A percentile compares a stretch with the other conserved stretches of the same genome.
Conservation (phyloP, 148 eudicot genomes). For the Vaccinium darrowii region DNA sequence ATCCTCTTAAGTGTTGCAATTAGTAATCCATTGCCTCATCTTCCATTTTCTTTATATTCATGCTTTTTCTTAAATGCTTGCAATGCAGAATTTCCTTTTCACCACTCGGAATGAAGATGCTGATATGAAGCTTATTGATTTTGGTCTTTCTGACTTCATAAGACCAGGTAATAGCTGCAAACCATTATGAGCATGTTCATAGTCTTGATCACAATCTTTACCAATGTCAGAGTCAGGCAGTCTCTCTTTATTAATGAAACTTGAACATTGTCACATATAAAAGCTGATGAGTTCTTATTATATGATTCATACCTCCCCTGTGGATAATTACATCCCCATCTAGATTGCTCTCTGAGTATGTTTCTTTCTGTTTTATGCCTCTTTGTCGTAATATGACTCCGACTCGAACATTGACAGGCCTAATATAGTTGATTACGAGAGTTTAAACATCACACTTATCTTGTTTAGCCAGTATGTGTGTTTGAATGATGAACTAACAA, state of each 20-base stretch:
- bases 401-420: background rate
- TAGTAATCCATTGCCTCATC: background rate
- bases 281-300: conserved; percentile 2
- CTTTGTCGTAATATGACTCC: background rate
- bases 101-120: conserved; percentile 61
- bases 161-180: conserved; percentile 48
- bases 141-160: conserved; percentile 71
- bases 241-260: background rate
- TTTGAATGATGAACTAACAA: conserved; percentile 7
- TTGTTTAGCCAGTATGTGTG: conserved; percentile 5
- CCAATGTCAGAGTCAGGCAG: background rate
- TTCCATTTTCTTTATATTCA: background rate
- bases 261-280: background rate
- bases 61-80: background rate
- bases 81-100: conserved; percentile 65
- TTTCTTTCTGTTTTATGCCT: background rate
- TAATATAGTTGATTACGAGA: background rate
- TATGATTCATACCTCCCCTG: background rate
- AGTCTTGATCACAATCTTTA: background rate
- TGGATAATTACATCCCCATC: background rate
- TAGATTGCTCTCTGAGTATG: background rate
- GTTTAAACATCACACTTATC: background rate
- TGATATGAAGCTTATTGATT: conserved; percentile 74
- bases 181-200: background rate
- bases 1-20: background rate